These are phyloP conservation scores for Mucor lusitanicus DNA, from an alignment of 371 early-diverging fungal species.

Conservation along the genomic window DNA sequence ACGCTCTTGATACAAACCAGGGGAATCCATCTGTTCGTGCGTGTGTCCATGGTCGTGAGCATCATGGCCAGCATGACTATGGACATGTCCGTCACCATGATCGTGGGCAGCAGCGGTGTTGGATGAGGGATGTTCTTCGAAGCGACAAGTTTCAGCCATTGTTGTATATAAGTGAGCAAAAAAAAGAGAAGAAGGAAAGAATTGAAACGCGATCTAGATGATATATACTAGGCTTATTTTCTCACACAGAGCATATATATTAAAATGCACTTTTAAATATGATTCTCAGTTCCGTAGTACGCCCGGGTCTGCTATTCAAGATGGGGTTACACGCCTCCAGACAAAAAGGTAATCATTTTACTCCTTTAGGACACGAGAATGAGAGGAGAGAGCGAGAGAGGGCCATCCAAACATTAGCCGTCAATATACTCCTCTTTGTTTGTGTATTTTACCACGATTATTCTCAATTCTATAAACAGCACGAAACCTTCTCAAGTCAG, in stretches of 20 bases:
- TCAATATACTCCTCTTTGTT: neutral
- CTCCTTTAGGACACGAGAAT: neutral
- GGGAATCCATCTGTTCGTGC: constrained; percentile 88
- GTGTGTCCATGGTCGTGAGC: constrained; percentile 81
- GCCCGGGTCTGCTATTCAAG: neutral
- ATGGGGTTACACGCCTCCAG: neutral
- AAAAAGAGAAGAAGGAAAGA: neutral
- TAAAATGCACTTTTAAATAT: neutral
- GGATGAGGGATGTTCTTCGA: constrained; percentile 18
- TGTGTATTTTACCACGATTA: neutral
- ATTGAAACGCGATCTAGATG: neutral
- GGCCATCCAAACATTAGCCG: neutral
- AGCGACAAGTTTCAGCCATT: constrained; percentile 26
- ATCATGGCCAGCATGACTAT: constrained; percentile 33
- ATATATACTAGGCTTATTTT: neutral
- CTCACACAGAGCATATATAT: neutral
- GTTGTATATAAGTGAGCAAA: neutral
- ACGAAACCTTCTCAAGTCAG: neutral
- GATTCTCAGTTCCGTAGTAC: neutral
- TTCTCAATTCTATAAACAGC: neutral
- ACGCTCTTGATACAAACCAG: constrained; percentile 83
- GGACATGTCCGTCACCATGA: constrained; percentile 39
- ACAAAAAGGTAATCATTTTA: neutral
- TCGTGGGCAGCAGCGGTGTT: constrained; percentile 18
- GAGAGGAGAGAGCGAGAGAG: too few relatives aligned